phyloP scores from a whole-genome alignment of 768 basidiomycete species.

The Hygrophoropsis aurantiaca region DNA sequence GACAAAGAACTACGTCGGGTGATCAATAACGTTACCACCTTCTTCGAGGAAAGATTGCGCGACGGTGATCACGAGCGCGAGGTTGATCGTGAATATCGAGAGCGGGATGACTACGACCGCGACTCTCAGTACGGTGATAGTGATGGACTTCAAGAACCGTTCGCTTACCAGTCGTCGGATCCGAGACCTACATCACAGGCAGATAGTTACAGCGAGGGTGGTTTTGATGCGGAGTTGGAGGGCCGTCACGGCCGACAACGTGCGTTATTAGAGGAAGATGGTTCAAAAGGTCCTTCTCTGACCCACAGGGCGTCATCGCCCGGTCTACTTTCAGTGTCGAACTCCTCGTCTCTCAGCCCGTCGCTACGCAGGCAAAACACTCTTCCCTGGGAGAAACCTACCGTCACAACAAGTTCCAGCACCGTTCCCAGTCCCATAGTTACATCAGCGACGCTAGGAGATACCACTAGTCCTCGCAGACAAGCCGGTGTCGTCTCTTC shows the following conservation, averaged over 20 bases:
- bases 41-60: slow-evolving; percentile 88
- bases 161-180: slow-evolving; percentile 58
- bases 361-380: slow-evolving; percentile 66
- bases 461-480: slow-evolving; percentile 66
- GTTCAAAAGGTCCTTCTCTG: slow-evolving; percentile 39
- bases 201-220: slow-evolving; percentile 81
- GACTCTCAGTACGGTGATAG: slow-evolving; percentile 58
- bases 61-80: slow-evolving; percentile 70
- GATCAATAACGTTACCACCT: slow-evolving; percentile 89
- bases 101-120: slow-evolving; percentile 49
- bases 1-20: slow-evolving; percentile 95
- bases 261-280: slow-evolving; percentile 57
- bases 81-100: slow-evolving; percentile 55
- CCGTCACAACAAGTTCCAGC: slow-evolving; percentile 47
- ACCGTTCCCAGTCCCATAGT: slow-evolving; percentile 62
- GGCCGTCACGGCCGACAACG: slow-evolving; percentile 71
- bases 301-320: slow-evolving; percentile 57
- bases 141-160: slow-evolving; percentile 61
- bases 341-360: slow-evolving; percentile 66
- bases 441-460: slow-evolving; percentile 60
- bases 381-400: slow-evolving; percentile 64
- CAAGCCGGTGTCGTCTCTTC: slow-evolving; percentile 47
- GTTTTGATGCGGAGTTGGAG: slow-evolving; percentile 72
- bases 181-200: slow-evolving; percentile 47
- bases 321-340: slow-evolving; percentile 60